These are phyloP conservation scores for Tremellales sp. DNA, from an alignment of 1,284 basidiomycete genomes.

Conservation along the genomic window DNA sequence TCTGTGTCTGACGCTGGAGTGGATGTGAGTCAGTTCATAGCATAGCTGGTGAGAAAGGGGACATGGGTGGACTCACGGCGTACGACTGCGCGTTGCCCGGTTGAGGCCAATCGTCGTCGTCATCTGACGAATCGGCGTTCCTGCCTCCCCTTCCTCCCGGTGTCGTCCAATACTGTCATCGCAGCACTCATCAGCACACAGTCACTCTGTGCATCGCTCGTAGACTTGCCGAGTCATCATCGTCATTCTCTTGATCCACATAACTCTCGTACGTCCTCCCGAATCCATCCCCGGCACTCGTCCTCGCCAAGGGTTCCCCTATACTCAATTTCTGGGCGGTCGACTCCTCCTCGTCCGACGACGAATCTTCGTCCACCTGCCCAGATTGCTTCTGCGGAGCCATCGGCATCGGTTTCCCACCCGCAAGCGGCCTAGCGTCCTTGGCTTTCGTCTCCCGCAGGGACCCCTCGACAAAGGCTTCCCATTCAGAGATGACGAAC, in stretches of 20 bases:
- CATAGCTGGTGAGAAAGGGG: background rate
- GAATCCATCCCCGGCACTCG: slow-evolving; percentile 27
- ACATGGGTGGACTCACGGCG: slow-evolving; percentile 17
- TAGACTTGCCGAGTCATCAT: slow-evolving; percentile 28
- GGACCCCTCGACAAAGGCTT: slow-evolving; percentile 75
- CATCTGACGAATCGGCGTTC: slow-evolving; percentile 39
- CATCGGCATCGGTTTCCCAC: slow-evolving; percentile 50
- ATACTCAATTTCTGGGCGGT: slow-evolving; percentile 25
- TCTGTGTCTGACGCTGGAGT: too few relatives aligned
- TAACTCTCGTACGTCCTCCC: slow-evolving; percentile 16
- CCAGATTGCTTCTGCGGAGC: background rate
- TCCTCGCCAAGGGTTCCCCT: slow-evolving; percentile 42
- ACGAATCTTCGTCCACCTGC: slow-evolving; percentile 1
- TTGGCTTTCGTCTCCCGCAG: slow-evolving; percentile 80
- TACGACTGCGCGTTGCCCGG: slow-evolving; percentile 29
- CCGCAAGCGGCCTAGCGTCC: slow-evolving; percentile 75
- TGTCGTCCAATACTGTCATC: slow-evolving; percentile 26
- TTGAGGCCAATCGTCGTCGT: slow-evolving; percentile 45
- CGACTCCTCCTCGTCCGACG: slow-evolving; percentile 17
- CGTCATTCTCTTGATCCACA: slow-evolving; percentile 25
- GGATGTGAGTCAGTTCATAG: background rate
- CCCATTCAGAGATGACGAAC: slow-evolving; percentile 77
- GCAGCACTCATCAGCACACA: slow-evolving; percentile 4
- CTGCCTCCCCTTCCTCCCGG: slow-evolving; percentile 17
- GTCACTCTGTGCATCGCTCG: background rate